Evolutionary conservation across 495 filamentous ascomycete genomes (phyloP).

Genomic region (Neurospora sp.): DNA sequence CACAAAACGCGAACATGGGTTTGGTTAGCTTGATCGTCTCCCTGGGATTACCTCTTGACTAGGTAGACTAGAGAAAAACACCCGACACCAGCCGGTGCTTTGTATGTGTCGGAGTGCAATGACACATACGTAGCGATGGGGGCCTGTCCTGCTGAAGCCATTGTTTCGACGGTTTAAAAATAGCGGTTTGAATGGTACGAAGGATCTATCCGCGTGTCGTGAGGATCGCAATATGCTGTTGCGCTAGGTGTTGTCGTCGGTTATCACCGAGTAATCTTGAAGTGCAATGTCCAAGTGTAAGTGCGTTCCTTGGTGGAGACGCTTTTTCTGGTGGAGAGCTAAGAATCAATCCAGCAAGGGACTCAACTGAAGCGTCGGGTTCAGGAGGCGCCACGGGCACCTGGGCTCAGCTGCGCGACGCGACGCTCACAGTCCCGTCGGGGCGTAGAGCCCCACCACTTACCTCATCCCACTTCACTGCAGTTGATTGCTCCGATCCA

Average conservation of each 20-base stretch:
- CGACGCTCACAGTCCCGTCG: neutral
- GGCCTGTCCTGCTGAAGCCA: slow-evolving; percentile 26
- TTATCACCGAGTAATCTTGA: neutral
- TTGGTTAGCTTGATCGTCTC: slow-evolving; percentile 9
- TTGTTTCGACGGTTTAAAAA: slow-evolving; percentile 8
- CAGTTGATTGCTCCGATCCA: neutral
- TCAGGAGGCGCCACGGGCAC: neutral
- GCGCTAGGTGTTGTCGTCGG: neutral
- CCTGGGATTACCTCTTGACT: neutral
- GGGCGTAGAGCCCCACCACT: neutral
- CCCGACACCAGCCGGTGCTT: slow-evolving; percentile 8
- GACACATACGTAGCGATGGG: slow-evolving; percentile 52
- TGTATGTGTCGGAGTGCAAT: slow-evolving; percentile 54
- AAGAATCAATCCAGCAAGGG: neutral
- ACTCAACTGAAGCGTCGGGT: neutral
- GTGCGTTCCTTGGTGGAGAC: neutral
- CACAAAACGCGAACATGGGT: slow-evolving; percentile 6
- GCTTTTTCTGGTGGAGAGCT: neutral
- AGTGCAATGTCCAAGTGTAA: neutral
- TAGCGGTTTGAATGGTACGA: neutral
- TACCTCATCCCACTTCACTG: neutral
- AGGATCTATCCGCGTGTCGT: neutral
- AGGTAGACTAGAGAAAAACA: neutral
- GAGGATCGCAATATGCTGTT: neutral
- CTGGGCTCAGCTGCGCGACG: neutral